These are phyloP conservation scores for Neofusicoccum parvum DNA, from an alignment of 2,329 filamentous ascomycete genomes.

Conservation along the genomic window DNA sequence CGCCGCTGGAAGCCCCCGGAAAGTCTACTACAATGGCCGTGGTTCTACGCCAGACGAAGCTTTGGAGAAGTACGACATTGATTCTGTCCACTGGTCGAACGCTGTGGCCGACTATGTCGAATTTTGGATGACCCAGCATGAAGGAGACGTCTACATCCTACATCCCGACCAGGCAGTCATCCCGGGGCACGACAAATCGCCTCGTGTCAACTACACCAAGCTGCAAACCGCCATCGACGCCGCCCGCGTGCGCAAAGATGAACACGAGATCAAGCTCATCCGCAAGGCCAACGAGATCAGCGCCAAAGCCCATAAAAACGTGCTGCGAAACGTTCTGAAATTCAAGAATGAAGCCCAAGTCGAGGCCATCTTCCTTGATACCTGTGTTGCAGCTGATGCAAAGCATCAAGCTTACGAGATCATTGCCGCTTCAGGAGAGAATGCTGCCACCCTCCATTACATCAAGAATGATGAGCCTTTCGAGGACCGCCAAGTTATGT, in stretches of 20 bases:
- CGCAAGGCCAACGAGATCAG: constrained; percentile 80
- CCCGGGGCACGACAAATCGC: constrained; percentile 1
- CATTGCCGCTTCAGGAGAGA: constrained; percentile 84
- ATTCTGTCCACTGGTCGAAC: constrained; percentile 63
- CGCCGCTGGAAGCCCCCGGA: constrained; percentile 59
- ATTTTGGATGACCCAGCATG: constrained; percentile 32
- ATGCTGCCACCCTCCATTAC: constrained; percentile 87
- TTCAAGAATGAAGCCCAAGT: constrained; percentile 80
- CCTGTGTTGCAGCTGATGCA: constrained; percentile 72
- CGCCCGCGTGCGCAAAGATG: constrained; percentile 79
- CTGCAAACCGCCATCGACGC: constrained; percentile 75
- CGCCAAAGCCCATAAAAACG: constrained; percentile 71
- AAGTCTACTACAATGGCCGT: constrained; percentile 65
- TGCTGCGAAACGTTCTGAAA: constrained; percentile 64
- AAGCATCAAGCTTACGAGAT: constrained; percentile 81
- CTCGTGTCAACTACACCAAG: constrained; percentile 49
- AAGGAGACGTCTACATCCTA: constrained; percentile 39
- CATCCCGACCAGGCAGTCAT: constrained; percentile 26
- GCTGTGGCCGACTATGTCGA: constrained; percentile 34
- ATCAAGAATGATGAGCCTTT: constrained; percentile 75
- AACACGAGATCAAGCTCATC: constrained; percentile 80
- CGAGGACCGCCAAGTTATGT: constrained; percentile 67
- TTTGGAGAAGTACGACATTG: constrained; percentile 65
- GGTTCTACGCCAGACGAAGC: constrained; percentile 65
- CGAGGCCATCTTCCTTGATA: constrained; percentile 73